Percentiles rank a stretch among this genome's conserved stretches.
Conservation (phyloP, 1,284 basidiomycete species). For the Mycena citricolor region DNA sequence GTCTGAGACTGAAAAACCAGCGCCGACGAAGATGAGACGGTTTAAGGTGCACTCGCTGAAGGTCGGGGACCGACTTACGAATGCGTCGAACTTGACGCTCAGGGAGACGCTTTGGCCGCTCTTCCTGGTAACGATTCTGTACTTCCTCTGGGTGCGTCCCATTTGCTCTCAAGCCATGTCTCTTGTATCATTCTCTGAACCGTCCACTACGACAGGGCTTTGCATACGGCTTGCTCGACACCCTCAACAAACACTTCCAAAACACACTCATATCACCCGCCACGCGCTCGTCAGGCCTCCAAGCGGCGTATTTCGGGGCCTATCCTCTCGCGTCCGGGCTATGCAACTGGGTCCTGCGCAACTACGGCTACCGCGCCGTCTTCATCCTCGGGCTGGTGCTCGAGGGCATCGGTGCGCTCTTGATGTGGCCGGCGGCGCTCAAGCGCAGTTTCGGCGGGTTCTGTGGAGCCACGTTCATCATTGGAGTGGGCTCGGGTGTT, state of each 20-base stretch:
- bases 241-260: slow-evolving; percentile 83
- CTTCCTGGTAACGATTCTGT: slow-evolving; percentile 36
- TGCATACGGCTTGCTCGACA: slow-evolving; percentile 81
- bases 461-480: slow-evolving; percentile 38
- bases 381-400: slow-evolving; percentile 34
- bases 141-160: slow-evolving; percentile 35
- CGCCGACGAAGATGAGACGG: background rate
- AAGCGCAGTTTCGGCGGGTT: slow-evolving; percentile 37
- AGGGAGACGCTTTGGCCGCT: slow-evolving; percentile 34
- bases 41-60: slow-evolving; percentile 27
- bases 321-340: slow-evolving; percentile 37
- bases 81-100: slow-evolving; percentile 33
- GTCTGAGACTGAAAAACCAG: too few relatives aligned
- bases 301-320: slow-evolving; percentile 85
- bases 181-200: too few relatives aligned
- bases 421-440: slow-evolving; percentile 39
- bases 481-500: slow-evolving; percentile 34
- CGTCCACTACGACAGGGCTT: slow-evolving; percentile 69
- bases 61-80: slow-evolving; percentile 32
- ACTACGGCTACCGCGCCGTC: slow-evolving; percentile 34
- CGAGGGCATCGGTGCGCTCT: slow-evolving; percentile 35
- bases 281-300: slow-evolving; percentile 80
- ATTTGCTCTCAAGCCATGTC: background rate
- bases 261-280: slow-evolving; percentile 71
- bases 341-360: slow-evolving; percentile 34